Conservation (phyloP, 305 asterid species). For the Solanum hybrid region DNA sequence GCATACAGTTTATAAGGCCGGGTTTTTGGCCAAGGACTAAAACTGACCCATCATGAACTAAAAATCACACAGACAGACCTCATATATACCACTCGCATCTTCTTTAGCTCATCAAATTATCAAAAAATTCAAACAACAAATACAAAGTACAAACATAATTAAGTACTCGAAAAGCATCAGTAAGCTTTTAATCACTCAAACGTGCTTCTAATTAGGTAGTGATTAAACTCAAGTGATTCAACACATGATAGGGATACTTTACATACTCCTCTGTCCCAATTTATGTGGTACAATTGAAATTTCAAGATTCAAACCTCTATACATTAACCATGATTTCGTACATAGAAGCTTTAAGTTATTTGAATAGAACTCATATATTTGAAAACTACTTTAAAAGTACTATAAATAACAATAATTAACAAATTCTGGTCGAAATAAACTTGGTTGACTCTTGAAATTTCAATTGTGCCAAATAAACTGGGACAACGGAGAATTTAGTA, state of each 20-base stretch:
- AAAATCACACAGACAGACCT: neutral
- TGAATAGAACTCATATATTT: neutral
- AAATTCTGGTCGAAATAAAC: neutral
- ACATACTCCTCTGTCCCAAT: neutral
- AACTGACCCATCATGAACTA: neutral
- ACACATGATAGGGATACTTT: neutral
- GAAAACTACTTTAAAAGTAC: neutral
- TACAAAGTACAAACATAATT: neutral
- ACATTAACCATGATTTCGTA: neutral
- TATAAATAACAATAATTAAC: neutral
- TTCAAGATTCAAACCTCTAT: neutral
- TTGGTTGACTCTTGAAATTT: neutral
- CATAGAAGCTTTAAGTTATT: neutral
- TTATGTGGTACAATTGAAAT: neutral
- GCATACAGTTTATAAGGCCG: neutral
- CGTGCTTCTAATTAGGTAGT: neutral
- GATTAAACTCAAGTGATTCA: neutral
- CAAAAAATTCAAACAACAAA: neutral
- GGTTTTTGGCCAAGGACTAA: neutral
- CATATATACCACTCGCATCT: neutral
- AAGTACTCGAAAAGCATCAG: neutral
- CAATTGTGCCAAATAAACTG: neutral
- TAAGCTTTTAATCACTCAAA: neutral
- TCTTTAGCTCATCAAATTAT: neutral
- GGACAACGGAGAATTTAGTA: neutral